phyloP scores from a whole-genome alignment of 73 alveolate genomes.

The Paramecium tetraurelia region DNA sequence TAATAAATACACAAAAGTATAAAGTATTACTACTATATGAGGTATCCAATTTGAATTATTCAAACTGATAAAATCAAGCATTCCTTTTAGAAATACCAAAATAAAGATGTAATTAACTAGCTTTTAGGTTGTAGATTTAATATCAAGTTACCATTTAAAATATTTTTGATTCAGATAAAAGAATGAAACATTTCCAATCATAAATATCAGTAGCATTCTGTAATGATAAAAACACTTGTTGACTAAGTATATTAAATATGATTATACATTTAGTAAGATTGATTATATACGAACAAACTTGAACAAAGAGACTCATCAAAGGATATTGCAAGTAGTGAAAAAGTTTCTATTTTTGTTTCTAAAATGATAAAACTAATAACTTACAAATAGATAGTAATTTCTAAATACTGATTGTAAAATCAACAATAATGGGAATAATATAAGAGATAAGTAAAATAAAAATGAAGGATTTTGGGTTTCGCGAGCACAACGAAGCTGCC shows the following conservation, averaged over 20 bases:
- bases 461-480: not conserved
- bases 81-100: not conserved
- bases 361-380: not conserved
- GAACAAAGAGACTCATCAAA: not conserved
- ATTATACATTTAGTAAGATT: not conserved
- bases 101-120: not conserved
- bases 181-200: not conserved
- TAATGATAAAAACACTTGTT: not conserved
- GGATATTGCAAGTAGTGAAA: not conserved
- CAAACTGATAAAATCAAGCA: not conserved
- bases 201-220: not conserved
- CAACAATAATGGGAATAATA: not conserved
- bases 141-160: not conserved
- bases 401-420: not conserved
- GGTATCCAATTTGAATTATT: not conserved
- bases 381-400: not conserved
- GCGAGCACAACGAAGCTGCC: not conserved
- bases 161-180: not conserved
- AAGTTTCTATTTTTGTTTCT: not conserved
- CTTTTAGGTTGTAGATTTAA: not conserved
- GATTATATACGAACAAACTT: not conserved
- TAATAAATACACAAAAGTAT: not conserved
- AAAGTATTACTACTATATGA: not conserved
- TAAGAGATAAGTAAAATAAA: not conserved
- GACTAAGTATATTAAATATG: not conserved